These are phyloP conservation scores for Ganoderma boninense DNA, from an alignment of 1,284 basidiomycete species.

Conservation along the genomic window DNA sequence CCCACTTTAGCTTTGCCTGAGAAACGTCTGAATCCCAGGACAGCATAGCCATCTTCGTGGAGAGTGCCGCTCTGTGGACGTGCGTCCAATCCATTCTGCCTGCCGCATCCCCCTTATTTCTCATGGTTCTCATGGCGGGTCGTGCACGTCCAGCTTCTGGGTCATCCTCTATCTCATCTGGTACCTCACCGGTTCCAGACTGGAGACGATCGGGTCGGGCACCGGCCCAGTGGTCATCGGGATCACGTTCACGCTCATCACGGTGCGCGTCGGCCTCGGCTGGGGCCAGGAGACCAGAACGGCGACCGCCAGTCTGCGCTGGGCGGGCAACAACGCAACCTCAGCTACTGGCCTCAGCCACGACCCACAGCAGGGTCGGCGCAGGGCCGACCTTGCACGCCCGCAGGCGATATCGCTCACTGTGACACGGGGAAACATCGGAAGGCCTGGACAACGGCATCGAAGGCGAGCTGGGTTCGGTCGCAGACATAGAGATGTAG, in stretches of 20 bases:
- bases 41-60: slow-evolving; percentile 4
- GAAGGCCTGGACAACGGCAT: neutral
- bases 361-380: neutral
- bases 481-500: neutral
- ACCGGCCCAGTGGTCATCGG: neutral
- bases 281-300: neutral
- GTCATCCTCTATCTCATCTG: slow-evolving; percentile 1
- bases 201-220: neutral
- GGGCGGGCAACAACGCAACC: neutral
- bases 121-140: neutral
- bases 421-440: neutral
- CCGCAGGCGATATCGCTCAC: neutral
- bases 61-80: slow-evolving; percentile 6
- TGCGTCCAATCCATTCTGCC: neutral
- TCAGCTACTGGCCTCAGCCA: neutral
- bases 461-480: neutral
- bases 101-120: neutral
- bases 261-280: slow-evolving; percentile 5
- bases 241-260: slow-evolving; percentile 10
- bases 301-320: neutral
- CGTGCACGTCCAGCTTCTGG: neutral
- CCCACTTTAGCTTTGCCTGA: neutral
- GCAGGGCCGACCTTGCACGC: neutral
- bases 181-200: neutral
- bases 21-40: neutral